Percentiles rank a stretch among this genome's conserved stretches.
phyloP scores from a whole-genome alignment of 352 stramenopile species.

The Globisporangium emineosum region DNA sequence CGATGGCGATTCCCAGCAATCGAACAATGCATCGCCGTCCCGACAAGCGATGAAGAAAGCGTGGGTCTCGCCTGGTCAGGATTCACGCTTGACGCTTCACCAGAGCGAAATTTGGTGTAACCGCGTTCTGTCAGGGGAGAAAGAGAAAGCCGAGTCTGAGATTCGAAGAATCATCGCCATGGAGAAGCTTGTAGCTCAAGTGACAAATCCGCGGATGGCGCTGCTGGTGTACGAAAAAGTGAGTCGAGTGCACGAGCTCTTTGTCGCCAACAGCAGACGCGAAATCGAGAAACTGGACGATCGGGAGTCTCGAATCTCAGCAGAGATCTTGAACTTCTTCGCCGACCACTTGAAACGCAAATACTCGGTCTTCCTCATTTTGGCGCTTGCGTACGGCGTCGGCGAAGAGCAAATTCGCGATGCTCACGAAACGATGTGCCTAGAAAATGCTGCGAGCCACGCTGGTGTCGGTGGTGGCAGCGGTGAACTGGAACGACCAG shows the following conservation, averaged over 20 bases:
- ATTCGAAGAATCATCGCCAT: conserved; percentile 79
- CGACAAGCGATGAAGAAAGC: conserved; percentile 12
- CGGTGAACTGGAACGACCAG: conserved; percentile 45
- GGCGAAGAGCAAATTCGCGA: conserved; percentile 77
- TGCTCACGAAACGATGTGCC: conserved; percentile 79
- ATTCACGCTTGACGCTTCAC: conserved; percentile 77
- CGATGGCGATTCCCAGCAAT: conserved; percentile 12
- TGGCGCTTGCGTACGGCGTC: conserved; percentile 73
- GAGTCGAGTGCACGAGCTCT: conserved; percentile 84
- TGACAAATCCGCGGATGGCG: conserved; percentile 77
- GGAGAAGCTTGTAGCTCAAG: conserved; percentile 80
- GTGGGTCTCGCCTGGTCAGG: conserved; percentile 81
- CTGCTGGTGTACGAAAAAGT: conserved; percentile 88
- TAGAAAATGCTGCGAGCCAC: conserved; percentile 67
- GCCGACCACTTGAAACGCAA: conserved; percentile 84
- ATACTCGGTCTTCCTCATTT: conserved; percentile 85
- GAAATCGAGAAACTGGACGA: conserved; percentile 63
- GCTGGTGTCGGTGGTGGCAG: conserved; percentile 73
- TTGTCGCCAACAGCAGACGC: conserved; percentile 70
- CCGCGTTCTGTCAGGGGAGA: conserved; percentile 71
- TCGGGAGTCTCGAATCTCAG: conserved; percentile 36
- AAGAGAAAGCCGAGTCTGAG: conserved; percentile 83
- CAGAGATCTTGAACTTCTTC: conserved; percentile 81
- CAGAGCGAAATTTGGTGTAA: conserved; percentile 87
- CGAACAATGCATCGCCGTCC: conserved; percentile 16